A percentile compares a stretch with the other conserved stretches of the same genome.
Conservation (phyloP, 768 basidiomycete species). For the Cystobasidium onofrii region DNA sequence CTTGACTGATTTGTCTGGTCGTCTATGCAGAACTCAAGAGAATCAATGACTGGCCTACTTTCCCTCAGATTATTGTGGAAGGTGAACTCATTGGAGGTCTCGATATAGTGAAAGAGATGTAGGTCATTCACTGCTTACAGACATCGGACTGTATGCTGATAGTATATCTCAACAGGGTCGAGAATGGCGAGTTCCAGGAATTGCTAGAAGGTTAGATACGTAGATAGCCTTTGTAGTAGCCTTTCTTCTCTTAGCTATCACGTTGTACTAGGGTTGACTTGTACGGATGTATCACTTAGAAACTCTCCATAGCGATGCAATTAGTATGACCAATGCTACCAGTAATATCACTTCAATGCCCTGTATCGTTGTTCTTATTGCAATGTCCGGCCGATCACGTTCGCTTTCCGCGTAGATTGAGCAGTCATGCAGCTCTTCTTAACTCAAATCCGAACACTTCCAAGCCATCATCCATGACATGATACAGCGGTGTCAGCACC, state of each 20-base stretch:
- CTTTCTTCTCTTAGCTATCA: too few species aligned
- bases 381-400: neutral
- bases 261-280: neutral
- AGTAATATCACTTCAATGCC: neutral
- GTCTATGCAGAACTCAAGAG: slow-evolving; percentile 52
- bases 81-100: slow-evolving; percentile 93
- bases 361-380: neutral
- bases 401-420: neutral
- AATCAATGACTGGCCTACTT: slow-evolving; percentile 84
- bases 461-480: slow-evolving; percentile 1
- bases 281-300: neutral
- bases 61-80: slow-evolving; percentile 73
- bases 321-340: neutral
- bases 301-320: neutral
- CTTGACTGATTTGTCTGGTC: neutral
- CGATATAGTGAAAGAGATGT: slow-evolving; percentile 86
- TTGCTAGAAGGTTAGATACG: neutral
- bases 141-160: neutral
- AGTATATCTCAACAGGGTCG: slow-evolving; percentile 21
- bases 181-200: slow-evolving; percentile 31
- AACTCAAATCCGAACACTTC: neutral
- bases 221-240: too few species aligned
- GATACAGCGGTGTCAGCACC: neutral
- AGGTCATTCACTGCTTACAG: slow-evolving; percentile 55
- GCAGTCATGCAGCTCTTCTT: neutral